Evolutionary conservation across 495 filamentous ascomycete genomes (phyloP).

Genomic region (Podospora pseudocomata): DNA sequence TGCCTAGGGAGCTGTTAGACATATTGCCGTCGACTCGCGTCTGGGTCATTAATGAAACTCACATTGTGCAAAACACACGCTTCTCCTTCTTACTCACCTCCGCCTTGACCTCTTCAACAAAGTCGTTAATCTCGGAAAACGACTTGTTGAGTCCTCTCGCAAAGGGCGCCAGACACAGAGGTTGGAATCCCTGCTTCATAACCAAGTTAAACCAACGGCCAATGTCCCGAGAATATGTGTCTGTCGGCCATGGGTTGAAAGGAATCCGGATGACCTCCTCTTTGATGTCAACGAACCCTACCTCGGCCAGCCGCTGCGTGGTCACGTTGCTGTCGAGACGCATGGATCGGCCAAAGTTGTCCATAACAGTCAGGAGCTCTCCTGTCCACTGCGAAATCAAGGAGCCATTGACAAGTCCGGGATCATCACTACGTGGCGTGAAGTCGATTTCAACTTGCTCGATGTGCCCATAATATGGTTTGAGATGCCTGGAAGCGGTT

Average conservation of each 20-base stretch:
- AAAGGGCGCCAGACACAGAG: slow-evolving; percentile 70
- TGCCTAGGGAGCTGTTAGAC: slow-evolving; percentile 26
- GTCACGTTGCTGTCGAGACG: slow-evolving; percentile 61
- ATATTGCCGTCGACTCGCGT: slow-evolving; percentile 21
- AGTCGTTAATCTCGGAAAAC: slow-evolving; percentile 58
- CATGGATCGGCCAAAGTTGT: slow-evolving; percentile 60
- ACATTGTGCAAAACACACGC: slow-evolving; percentile 68
- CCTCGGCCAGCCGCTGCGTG: slow-evolving; percentile 57
- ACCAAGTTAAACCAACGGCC: slow-evolving; percentile 85
- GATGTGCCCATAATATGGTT: slow-evolving; percentile 68
- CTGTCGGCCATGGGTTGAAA: slow-evolving; percentile 72
- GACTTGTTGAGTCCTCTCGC: slow-evolving; percentile 62
- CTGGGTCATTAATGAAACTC: slow-evolving; percentile 34
- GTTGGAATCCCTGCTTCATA: slow-evolving; percentile 67
- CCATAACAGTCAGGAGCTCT: slow-evolving; percentile 67
- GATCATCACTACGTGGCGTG: slow-evolving; percentile 71
- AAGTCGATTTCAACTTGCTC: slow-evolving; percentile 95
- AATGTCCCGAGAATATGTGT: slow-evolving; percentile 64
- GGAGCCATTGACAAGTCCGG: slow-evolving; percentile 47
- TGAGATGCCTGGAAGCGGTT: slow-evolving; percentile 59
- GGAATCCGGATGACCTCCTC: slow-evolving; percentile 70
- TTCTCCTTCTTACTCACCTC: slow-evolving; percentile 68
- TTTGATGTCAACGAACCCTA: slow-evolving; percentile 81
- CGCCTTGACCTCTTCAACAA: slow-evolving; percentile 59
- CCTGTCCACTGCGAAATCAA: slow-evolving; percentile 63